Evolutionary conservation across 2,329 filamentous ascomycete species (phyloP).

Genomic region (Zymoseptoria passerinii): DNA sequence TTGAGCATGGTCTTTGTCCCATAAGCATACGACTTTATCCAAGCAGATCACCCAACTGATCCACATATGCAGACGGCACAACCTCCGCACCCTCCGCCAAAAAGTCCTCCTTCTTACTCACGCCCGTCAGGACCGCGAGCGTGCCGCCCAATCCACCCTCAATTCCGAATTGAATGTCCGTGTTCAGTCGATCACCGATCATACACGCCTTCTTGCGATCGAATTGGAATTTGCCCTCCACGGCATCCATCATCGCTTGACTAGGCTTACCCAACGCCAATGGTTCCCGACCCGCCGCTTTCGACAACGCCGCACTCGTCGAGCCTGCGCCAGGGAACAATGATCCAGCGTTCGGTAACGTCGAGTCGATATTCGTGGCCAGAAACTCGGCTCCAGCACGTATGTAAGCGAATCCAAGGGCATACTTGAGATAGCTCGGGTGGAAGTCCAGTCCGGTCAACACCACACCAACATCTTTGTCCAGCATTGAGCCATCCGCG

Average conservation of each 20-base stretch:
- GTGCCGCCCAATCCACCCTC: slow-evolving; percentile 87
- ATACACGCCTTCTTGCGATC: slow-evolving; percentile 82
- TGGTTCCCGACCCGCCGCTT: slow-evolving; percentile 55
- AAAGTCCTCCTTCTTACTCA: slow-evolving; percentile 77
- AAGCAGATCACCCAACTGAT: slow-evolving; percentile 70
- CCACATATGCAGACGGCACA: slow-evolving; percentile 74
- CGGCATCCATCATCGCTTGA: slow-evolving; percentile 98
- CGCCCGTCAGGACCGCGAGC: slow-evolving; percentile 81
- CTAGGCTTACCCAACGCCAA: slow-evolving; percentile 85
- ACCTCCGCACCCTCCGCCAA: slow-evolving; percentile 59
- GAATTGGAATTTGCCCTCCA: slow-evolving; percentile 91
- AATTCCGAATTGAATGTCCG: slow-evolving; percentile 91
- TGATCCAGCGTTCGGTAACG: slow-evolving; percentile 69
- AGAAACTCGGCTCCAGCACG: slow-evolving; percentile 74
- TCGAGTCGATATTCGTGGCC: slow-evolving; percentile 88
- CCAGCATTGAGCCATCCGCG: slow-evolving; percentile 63
- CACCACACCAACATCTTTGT: slow-evolving; percentile 83
- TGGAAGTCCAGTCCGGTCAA: slow-evolving; percentile 89
- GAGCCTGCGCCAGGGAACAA: slow-evolving; percentile 91
- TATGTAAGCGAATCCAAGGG: slow-evolving; percentile 79
- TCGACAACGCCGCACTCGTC: slow-evolving; percentile 66
- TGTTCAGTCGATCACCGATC: slow-evolving; percentile 89
- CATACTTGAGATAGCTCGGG: slow-evolving; percentile 87
- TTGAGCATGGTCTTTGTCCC: background rate
- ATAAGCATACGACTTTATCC: slow-evolving; percentile 11